Percentiles rank a stretch among this genome's conserved stretches.
Conservation (phyloP, 371 early-diverging fungal genomes). For the Saksenaea oblongispora region DNA sequence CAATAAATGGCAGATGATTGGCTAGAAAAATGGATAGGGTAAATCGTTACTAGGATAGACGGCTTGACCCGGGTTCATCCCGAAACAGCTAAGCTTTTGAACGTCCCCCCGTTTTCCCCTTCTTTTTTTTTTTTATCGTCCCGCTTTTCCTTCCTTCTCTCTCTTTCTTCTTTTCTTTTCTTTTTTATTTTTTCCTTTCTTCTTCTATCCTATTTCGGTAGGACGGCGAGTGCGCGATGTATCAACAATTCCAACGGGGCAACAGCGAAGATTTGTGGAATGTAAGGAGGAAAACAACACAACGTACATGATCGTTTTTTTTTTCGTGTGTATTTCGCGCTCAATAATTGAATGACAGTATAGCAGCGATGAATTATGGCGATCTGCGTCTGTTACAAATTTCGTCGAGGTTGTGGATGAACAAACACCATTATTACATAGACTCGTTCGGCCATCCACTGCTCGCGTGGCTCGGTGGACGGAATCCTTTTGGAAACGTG, state of each 20-base stretch:
- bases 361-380: conserved; percentile 27
- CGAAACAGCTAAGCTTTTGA: neutral
- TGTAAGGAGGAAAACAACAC: conserved; percentile 15
- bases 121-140: neutral
- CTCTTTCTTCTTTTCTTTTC: neutral
- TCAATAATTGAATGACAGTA: conserved; percentile 10
- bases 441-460: conserved; percentile 39
- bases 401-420: conserved; percentile 37
- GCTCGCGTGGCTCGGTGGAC: conserved; percentile 48
- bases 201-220: neutral
- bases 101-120: neutral
- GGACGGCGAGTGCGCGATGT: conserved; percentile 15
- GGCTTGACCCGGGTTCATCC: conserved; percentile 7
- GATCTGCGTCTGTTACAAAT: conserved; percentile 20
- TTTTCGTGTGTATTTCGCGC: neutral
- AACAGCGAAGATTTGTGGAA: conserved; percentile 31
- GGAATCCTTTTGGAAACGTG: conserved; percentile 46
- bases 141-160: neutral
- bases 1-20: neutral
- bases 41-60: neutral
- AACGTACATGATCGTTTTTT: neutral
- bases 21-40: neutral
- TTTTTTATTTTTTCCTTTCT: neutral
- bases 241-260: conserved; percentile 31
- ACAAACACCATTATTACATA: conserved; percentile 36